phyloP scores from a whole-genome alignment of 805 yeast species.

The Metschnikowia drakensbergensis region DNA sequence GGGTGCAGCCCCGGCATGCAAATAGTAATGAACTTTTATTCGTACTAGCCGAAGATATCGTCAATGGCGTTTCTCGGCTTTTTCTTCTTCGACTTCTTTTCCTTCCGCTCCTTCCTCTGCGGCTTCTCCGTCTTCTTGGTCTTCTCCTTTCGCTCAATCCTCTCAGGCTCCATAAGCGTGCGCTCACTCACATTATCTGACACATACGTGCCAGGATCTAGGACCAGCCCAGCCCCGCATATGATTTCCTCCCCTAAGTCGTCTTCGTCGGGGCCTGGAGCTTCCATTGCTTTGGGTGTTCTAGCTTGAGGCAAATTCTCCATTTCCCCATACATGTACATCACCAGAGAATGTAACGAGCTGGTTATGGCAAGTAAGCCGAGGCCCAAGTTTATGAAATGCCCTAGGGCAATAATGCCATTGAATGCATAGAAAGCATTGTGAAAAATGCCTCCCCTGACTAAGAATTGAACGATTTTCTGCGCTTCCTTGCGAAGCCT shows the following conservation, averaged over 20 bases:
- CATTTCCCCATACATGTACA: conserved; percentile 17
- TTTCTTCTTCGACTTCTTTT: conserved; percentile 14
- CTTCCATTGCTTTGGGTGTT: background rate
- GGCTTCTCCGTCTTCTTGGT: conserved; percentile 22
- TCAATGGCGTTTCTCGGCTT: conserved; percentile 56
- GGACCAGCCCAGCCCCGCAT: background rate
- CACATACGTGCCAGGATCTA: background rate
- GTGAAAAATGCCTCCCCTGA: conserved; percentile 36
- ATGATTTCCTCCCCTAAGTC: conserved; percentile 17
- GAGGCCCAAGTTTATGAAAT: conserved; percentile 71
- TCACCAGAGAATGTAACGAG: conserved; percentile 32
- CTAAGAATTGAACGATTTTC: conserved; percentile 25
- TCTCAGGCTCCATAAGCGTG: background rate
- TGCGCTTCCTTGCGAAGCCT: conserved; percentile 14
- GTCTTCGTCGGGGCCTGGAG: conserved; percentile 5
- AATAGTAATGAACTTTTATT: conserved; percentile 2
- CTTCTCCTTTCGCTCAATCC: background rate
- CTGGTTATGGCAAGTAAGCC: conserved; percentile 58
- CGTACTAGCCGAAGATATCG: conserved; percentile 60
- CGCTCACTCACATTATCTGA: background rate
- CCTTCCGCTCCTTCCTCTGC: conserved; percentile 13
- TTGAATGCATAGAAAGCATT: conserved; percentile 59
- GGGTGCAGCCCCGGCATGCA: conserved; percentile 1
- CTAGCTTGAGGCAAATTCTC: background rate
- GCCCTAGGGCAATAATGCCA: conserved; percentile 68